phyloP scores from a whole-genome alignment of 2,329 filamentous ascomycete species.

The Penicillium rolfsii region DNA sequence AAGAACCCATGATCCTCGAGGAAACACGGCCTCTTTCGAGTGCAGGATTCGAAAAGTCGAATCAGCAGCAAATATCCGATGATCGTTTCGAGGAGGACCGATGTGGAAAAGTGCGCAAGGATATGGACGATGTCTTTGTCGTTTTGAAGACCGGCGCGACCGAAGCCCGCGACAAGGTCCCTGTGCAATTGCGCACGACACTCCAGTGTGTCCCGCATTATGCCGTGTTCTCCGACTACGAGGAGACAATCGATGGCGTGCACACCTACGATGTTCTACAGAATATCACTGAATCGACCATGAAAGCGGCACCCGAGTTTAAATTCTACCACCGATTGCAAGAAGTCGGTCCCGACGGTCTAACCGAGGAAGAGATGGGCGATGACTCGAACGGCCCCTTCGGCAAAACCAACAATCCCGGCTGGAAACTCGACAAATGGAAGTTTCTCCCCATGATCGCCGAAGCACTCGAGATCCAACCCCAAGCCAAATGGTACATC shows the following conservation, averaged over 20 bases:
- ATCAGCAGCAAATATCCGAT: conserved; percentile 4
- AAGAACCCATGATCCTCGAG: conserved; percentile 16
- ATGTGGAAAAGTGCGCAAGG: conserved; percentile 23
- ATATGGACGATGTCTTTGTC: conserved; percentile 33
- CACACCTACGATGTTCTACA: conserved; percentile 32
- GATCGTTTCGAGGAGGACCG: conserved; percentile 15
- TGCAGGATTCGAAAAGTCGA: conserved; percentile 1
- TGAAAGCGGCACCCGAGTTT: conserved; percentile 47
- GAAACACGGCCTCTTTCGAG: conserved; percentile 5
- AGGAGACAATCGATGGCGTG: conserved; percentile 33
- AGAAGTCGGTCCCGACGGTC: conserved; percentile 45
- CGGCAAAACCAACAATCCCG: conserved; percentile 49
- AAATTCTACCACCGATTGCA: conserved; percentile 53
- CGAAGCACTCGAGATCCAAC: conserved; percentile 46
- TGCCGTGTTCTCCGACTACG: conserved; percentile 36
- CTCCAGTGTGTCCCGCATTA: conserved; percentile 36
- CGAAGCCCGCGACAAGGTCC: conserved; percentile 34
- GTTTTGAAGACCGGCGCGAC: conserved; percentile 36
- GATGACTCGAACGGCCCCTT: conserved; percentile 38
- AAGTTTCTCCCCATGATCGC: conserved; percentile 60
- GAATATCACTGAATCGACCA: conserved; percentile 28
- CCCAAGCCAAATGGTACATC: conserved; percentile 59
- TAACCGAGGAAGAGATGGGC: conserved; percentile 35
- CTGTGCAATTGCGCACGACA: conserved; percentile 34
- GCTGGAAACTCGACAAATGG: conserved; percentile 59